Evolutionary conservation across 805 yeast species (phyloP), one percentile per base, ranked within the genome.

Genomic region (Sugiyamaella floridensis): DNA sequence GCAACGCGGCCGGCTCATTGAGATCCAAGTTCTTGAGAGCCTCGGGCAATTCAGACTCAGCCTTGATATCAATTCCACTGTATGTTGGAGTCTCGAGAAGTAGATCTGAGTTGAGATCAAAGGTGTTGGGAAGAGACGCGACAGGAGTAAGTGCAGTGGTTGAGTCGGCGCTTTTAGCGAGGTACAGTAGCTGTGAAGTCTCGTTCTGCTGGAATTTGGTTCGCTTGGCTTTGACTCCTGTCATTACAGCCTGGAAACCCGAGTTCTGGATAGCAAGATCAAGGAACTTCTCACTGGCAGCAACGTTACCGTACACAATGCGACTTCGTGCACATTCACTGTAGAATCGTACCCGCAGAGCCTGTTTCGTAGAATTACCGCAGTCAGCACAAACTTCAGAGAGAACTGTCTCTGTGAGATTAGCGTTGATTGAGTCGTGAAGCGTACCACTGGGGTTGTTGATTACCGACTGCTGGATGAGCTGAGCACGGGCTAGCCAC

Each of bases 201-300:
- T 83, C 80, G 34, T 73, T 76, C 47, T 76, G 76, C 69, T 92
- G 98, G 66, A 73, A 87, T 66, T 86, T 86, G 3, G 98, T 92
- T 63, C 93, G 76, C 64, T 82, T 85, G 9, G 96, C 97, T 60
- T 82, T 82, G 52, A 93, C 86, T 59, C 98, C 98, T 1, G 97
- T 86, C 45, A 92, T 70, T 0, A 83, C 78, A 58, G 83, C 78
- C 0, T 89, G 80, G 10, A 84, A 63, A 12, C 77, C 75, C 44
- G 80, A 77, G 1, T 83, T 87, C 55, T 76, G 76, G 32, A 55
- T 54, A 2, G 67, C 71, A 14, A 43, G 50, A 2, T 51, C 50
- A 9, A 69, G 51, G n/a, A 32, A 32, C n/a, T 32, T 32, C 7
- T 45, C 29, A 8, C 58, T 60, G 15, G 54, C 51, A 6, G 70